These are phyloP conservation scores for Leucoagaricus sp. DNA, from an alignment of 1,284 basidiomycete genomes.

Conservation along the genomic window DNA sequence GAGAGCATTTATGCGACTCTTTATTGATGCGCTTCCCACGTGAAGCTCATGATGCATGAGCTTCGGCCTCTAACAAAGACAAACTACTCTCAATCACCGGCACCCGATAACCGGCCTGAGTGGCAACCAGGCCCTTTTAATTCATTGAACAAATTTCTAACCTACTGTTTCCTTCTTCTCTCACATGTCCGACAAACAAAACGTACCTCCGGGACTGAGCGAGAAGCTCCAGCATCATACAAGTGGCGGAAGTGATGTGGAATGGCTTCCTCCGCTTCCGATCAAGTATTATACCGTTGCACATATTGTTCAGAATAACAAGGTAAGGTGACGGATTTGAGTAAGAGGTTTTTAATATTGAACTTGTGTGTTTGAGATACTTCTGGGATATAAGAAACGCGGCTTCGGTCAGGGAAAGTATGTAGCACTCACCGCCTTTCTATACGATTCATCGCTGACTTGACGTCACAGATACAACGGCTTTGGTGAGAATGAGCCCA, in stretches of 20 bases:
- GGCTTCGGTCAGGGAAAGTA: constrained; percentile 66
- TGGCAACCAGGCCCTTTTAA: no score
- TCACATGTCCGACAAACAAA: not conserved
- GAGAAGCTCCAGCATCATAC: constrained; percentile 21
- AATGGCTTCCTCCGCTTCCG: constrained; percentile 43
- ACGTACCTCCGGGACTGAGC: constrained; percentile 4
- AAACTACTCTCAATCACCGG: no score
- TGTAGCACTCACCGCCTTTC: constrained; percentile 23
- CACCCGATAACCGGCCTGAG: no score
- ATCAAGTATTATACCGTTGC: constrained; percentile 60
- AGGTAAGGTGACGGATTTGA: constrained; percentile 26
- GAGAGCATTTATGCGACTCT: not conserved
- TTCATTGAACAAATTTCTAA: no score
- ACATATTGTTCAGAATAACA: constrained; percentile 49
- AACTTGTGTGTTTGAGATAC: constrained; percentile 31
- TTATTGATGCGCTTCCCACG: not conserved
- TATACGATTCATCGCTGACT: not conserved
- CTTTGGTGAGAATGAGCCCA: constrained; percentile 46
- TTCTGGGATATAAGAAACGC: constrained; percentile 73
- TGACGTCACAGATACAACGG: constrained; percentile 58
- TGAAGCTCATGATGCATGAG: not conserved
- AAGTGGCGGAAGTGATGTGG: constrained; percentile 36
- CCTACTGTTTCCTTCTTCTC: not conserved
- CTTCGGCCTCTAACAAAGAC: not conserved
- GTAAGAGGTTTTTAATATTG: not conserved